Base-by-base conservation (phyloP, 2,329 filamentous ascomycete species). In the Elsinoe ampelina region DNA sequence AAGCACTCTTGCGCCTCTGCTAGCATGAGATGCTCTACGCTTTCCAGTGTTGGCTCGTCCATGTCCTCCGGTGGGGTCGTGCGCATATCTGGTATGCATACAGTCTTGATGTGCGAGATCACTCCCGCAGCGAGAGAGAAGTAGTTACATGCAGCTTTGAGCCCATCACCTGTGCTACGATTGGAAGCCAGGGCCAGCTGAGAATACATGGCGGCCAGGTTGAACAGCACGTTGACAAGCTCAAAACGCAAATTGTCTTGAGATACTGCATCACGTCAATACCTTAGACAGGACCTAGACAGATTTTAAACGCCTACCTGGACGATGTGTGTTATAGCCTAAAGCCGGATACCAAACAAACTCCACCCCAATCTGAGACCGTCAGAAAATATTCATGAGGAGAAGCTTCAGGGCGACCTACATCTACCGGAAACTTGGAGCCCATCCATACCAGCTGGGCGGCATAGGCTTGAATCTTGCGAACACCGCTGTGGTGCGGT, bases 1-100 rank as follows among this genome's bases (percentile, higher is more conserved):
- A 93, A 97, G 68, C 91, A 97, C 73, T 98, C 93, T 68, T 98
- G 93, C 26, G 87, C 91, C 69, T 98, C 90, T 1, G 91, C 92
- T 8, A 98, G 79, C 69, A 95, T 83, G 30, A 98, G 78, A 68
- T 92, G 82, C 63, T 87, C 82, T 45, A 97, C 73, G 54, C 88
- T 89, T 64, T 92, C 87, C 48, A 98, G 77, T 0, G 91, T 96
- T 66, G 87, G 81, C 52, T 83, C 80, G 65, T 98, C 93, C 90
- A 98, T 95, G 68, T 98, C 93, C 68, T 97, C 93, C 1, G 93
- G 91, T 0, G 91, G 89, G 19, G 58, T 58, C 12, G 86, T 82
- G 58, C 90, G 85, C 65, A 97, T 76, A 63, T 96, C 90, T 1
- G 90, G 88, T 1, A 96, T 77, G 1, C 96, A 77, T 26, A 81